A percentile compares a stretch with the other conserved stretches of the same genome.
Evolutionary conservation across 2,329 filamentous ascomycete genomes (phyloP).

Genomic region (Clonostachys rosea): DNA sequence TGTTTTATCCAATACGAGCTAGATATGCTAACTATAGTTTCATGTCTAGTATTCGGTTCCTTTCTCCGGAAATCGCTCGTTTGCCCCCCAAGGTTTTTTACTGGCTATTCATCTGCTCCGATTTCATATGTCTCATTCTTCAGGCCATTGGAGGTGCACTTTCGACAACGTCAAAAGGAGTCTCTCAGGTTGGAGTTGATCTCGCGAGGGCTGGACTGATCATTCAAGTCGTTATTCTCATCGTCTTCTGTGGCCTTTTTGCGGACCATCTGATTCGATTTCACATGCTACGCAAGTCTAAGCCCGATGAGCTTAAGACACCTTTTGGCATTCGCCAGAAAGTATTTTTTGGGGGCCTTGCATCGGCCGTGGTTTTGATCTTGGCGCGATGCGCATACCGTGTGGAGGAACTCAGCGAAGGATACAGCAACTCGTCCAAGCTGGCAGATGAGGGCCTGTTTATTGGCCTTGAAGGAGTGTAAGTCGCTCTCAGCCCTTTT

Average conservation of each 20-base stretch:
- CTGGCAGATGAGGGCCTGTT: slow-evolving; percentile 48
- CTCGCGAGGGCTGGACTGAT: slow-evolving; percentile 46
- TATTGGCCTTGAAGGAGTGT: slow-evolving; percentile 44
- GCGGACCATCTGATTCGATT: slow-evolving; percentile 40
- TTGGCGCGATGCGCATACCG: slow-evolving; percentile 60
- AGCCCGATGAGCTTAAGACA: slow-evolving; percentile 12
- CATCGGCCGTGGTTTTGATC: slow-evolving; percentile 51
- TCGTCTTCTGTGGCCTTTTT: slow-evolving; percentile 42
- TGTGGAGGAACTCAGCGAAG: slow-evolving; percentile 60
- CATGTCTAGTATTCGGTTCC: slow-evolving; percentile 21
- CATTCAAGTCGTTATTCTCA: slow-evolving; percentile 53
- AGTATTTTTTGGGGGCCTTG: slow-evolving; percentile 47
- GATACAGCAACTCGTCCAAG: slow-evolving; percentile 49
- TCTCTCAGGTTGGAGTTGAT: slow-evolving; percentile 29
- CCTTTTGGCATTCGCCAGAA: slow-evolving; percentile 20
- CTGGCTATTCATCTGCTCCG: slow-evolving; percentile 50
- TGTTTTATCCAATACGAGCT: no score
- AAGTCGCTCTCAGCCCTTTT: not conserved
- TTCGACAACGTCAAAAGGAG: slow-evolving; percentile 32
- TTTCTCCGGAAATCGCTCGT: slow-evolving; percentile 32
- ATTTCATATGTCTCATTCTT: slow-evolving; percentile 50
- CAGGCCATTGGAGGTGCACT: slow-evolving; percentile 54
- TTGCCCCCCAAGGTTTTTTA: slow-evolving; percentile 35
- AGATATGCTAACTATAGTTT: no score
- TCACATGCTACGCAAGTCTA: slow-evolving; percentile 40